Evolutionary conservation across 169 alveolate species (phyloP).

Genomic region (Plasmodium malariae): DNA sequence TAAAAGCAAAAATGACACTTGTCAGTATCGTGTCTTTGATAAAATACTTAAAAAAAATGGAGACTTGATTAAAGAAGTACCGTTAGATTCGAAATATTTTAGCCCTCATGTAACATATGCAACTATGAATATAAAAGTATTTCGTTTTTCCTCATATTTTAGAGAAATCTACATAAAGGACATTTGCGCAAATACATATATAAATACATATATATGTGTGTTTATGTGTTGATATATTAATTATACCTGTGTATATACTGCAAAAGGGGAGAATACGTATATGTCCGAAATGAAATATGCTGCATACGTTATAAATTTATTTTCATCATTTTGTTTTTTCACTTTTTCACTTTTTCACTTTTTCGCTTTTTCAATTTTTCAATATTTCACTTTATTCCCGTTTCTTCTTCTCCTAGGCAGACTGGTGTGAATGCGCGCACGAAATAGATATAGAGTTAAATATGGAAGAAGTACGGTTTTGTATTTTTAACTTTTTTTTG

Average conservation of each 20-base stretch:
- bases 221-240: not conserved
- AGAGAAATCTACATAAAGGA: not conserved
- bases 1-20: slow-evolving; percentile 19
- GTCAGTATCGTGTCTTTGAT: slow-evolving; percentile 37
- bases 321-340: not conserved
- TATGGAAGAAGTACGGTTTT: slow-evolving; percentile 41
- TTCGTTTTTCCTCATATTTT: not conserved
- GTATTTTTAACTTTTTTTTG: slow-evolving; percentile 62
- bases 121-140: not conserved
- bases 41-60: slow-evolving; percentile 65
- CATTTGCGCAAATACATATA: too few relatives aligned
- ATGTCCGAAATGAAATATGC: too few relatives aligned
- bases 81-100: slow-evolving; percentile 56
- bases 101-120: slow-evolving; percentile 43
- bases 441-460: slow-evolving; percentile 57
- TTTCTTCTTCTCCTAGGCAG: slow-evolving; percentile 34
- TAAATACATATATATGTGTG: not conserved
- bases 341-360: not conserved
- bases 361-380: not conserved
- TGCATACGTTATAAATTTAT: not conserved
- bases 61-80: slow-evolving; percentile 44
- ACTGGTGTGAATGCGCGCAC: slow-evolving; percentile 71
- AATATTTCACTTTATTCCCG: too few relatives aligned
- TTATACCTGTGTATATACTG: not conserved
- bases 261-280: too few relatives aligned